Conservation (phyloP, 2,329 filamentous ascomycete species). For the Gliomastix tumulicola region DNA sequence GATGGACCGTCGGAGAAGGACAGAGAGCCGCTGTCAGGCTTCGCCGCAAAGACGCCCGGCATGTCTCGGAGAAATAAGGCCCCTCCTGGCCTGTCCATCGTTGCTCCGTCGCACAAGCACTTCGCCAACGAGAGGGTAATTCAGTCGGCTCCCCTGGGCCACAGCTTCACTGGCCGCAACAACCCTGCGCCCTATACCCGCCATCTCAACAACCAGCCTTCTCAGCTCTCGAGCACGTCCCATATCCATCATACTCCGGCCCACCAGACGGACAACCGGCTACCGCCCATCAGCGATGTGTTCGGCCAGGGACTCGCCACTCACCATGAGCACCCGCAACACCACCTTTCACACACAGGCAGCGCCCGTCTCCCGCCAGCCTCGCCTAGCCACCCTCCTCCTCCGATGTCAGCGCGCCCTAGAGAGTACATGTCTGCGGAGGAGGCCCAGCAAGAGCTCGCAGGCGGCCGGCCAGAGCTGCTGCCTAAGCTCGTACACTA, state of each 20-base stretch:
- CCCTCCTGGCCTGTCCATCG: conserved; percentile 86
- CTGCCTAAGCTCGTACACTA: conserved; percentile 94
- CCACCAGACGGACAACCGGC: conserved; percentile 80
- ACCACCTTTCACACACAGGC: too few relatives aligned
- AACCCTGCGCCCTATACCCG: conserved; percentile 69
- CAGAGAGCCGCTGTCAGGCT: conserved; percentile 34
- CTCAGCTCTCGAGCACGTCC: conserved; percentile 73
- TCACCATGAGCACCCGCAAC: conserved; percentile 56
- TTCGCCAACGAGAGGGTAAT: conserved; percentile 94
- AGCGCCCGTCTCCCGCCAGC: conserved; percentile 63
- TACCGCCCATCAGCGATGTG: conserved; percentile 91
- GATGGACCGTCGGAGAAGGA: conserved; percentile 57
- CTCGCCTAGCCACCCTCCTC: conserved; percentile 65
- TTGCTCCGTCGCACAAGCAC: conserved; percentile 85
- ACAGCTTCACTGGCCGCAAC: conserved; percentile 89
- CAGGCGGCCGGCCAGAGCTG: conserved; percentile 86
- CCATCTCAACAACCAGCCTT: conserved; percentile 74
- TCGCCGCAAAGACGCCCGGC: conserved; percentile 64
- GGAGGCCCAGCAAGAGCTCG: conserved; percentile 84
- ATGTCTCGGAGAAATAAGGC: conserved; percentile 71
- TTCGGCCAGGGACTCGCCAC: conserved; percentile 73
- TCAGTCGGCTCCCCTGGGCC: conserved; percentile 89
- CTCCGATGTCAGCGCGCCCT: conserved; percentile 51
- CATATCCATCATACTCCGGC: conserved; percentile 89
- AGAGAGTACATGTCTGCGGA: conserved; percentile 94